Conservation (phyloP, 495 filamentous ascomycete species). For the Aspergillus egyptiacus region DNA sequence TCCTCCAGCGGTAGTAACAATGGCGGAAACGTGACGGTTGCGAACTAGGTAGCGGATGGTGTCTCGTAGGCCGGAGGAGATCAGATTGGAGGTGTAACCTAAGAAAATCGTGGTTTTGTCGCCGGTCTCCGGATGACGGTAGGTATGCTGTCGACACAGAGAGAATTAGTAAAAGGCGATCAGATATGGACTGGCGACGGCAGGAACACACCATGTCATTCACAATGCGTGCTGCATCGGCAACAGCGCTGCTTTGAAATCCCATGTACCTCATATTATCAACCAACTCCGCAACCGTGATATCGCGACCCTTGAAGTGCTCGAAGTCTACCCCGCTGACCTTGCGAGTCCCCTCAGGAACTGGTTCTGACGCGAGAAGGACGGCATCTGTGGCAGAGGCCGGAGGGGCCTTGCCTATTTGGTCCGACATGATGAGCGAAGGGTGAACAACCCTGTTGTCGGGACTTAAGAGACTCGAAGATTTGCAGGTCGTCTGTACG, state of each 20-base stretch:
- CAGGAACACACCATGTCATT: conserved; percentile 75
- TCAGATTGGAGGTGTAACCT: conserved; percentile 93
- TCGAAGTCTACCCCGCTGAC: conserved; percentile 91
- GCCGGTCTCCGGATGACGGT: conserved; percentile 64
- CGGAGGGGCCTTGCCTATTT: conserved; percentile 41
- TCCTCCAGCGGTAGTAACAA: conserved; percentile 95
- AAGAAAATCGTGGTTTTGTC: conserved; percentile 86
- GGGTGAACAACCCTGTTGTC: background rate
- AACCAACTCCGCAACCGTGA: conserved; percentile 80
- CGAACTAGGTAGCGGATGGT: conserved; percentile 88
- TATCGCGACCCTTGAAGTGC: conserved; percentile 59
- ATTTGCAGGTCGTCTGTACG: too few species aligned
- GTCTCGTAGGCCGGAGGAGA: conserved; percentile 89
- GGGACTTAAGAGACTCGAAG: background rate
- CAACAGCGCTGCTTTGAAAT: conserved; percentile 84
- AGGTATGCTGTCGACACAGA: conserved; percentile 52
- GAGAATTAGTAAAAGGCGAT: background rate
- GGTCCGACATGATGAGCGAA: conserved; percentile 1
- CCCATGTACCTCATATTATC: conserved; percentile 80
- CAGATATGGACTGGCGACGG: background rate
- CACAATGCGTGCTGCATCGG: conserved; percentile 79
- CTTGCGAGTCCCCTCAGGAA: conserved; percentile 64
- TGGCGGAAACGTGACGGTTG: conserved; percentile 81
- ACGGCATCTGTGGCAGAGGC: conserved; percentile 73
- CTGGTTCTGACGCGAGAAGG: conserved; percentile 76